Evolutionary conservation across 192 early-diverging fungal genomes (phyloP).

Genomic region (Coemansia sp.): DNA sequence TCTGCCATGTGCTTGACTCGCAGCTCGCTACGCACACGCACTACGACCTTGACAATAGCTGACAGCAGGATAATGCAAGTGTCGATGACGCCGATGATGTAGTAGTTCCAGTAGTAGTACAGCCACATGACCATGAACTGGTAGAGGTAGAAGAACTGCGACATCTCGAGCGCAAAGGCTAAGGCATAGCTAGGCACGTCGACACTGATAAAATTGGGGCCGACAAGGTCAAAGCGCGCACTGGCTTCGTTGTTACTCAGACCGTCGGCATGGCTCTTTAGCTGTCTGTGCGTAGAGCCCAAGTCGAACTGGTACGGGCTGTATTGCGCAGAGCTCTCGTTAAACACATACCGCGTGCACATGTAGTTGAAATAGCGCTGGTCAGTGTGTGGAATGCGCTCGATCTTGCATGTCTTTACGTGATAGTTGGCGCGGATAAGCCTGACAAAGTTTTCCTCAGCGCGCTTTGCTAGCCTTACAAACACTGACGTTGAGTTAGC

Average conservation of each 20-base stretch:
- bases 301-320: slow-evolving; percentile 60
- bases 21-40: slow-evolving; percentile 49
- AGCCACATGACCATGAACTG: slow-evolving; percentile 59
- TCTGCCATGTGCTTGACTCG: slow-evolving; percentile 59
- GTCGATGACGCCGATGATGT: slow-evolving; percentile 56
- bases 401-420: slow-evolving; percentile 46
- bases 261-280: slow-evolving; percentile 46
- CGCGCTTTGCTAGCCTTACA: slow-evolving; percentile 27
- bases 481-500: slow-evolving; percentile 36
- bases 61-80: slow-evolving; percentile 56
- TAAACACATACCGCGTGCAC: slow-evolving; percentile 71
- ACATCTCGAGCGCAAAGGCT: slow-evolving; percentile 58
- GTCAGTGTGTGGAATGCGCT: slow-evolving; percentile 44
- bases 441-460: slow-evolving; percentile 29
- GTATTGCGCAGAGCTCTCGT: slow-evolving; percentile 51
- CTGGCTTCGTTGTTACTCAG: slow-evolving; percentile 53
- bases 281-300: slow-evolving; percentile 53
- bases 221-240: slow-evolving; percentile 55
- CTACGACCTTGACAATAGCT: slow-evolving; percentile 53
- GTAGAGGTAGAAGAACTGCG: slow-evolving; percentile 55
- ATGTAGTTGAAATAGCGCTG: slow-evolving; percentile 68
- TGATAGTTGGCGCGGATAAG: slow-evolving; percentile 46
- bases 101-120: slow-evolving; percentile 59
- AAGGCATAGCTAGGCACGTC: slow-evolving; percentile 46
- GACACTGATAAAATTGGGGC: slow-evolving; percentile 62